A percentile compares a stretch with the other conserved stretches of the same genome.
phyloP scores from a whole-genome alignment of 305 asterid genomes.

The Petunia hybrid region DNA sequence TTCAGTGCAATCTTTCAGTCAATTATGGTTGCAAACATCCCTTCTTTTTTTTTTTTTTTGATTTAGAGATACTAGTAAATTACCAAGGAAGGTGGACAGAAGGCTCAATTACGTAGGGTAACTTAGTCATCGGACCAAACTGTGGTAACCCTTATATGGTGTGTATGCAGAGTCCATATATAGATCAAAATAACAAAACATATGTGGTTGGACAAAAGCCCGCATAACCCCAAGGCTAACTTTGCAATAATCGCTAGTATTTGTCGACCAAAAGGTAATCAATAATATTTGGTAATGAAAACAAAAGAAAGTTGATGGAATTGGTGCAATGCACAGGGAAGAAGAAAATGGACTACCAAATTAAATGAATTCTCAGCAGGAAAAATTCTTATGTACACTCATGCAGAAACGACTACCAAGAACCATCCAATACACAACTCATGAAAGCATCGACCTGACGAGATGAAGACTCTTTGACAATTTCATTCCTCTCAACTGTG shows the following conservation, averaged over 20 bases:
- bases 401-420: not conserved
- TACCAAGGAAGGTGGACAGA: too few relatives aligned
- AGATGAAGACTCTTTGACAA: not conserved
- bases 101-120: too few relatives aligned
- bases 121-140: too few relatives aligned
- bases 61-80: too few relatives aligned
- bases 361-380: constrained; percentile 14
- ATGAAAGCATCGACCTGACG: not conserved
- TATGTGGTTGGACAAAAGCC: too few relatives aligned
- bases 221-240: not conserved
- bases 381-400: not conserved
- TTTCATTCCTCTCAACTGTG: not conserved
- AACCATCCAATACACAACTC: not conserved
- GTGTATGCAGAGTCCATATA: too few relatives aligned
- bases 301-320: not conserved
- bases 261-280: not conserved
- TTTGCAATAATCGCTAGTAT: not conserved
- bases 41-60: too few relatives aligned
- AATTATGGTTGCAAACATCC: too few relatives aligned
- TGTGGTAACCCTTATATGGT: too few relatives aligned
- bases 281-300: not conserved
- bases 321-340: not conserved
- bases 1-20: too few relatives aligned
- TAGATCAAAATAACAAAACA: too few relatives aligned
- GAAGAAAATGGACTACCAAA: not conserved